Conservation (phyloP, 1,139 yeast species). For the Candida sojae region DNA sequence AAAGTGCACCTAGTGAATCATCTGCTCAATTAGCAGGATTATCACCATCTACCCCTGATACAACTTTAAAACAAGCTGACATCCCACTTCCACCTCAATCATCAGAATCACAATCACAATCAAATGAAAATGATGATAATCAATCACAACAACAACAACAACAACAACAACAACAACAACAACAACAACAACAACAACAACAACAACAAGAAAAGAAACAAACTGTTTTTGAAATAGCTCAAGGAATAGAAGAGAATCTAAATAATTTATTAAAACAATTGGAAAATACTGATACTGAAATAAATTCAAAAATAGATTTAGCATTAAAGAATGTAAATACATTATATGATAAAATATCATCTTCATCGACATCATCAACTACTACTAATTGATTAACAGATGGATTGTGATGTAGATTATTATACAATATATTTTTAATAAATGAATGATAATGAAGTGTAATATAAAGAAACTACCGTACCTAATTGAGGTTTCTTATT, state of each 20-base stretch:
- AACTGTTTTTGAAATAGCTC: constrained; percentile 55
- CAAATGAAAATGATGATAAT: constrained; percentile 7
- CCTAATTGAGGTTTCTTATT: no score
- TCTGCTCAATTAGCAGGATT: background rate
- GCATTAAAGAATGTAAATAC: constrained; percentile 22
- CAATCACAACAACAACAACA: background rate
- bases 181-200: no score
- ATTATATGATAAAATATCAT: constrained; percentile 1
- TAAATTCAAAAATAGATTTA: constrained; percentile 28
- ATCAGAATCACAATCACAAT: background rate
- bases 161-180: no score
- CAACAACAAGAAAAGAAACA: constrained; percentile 17
- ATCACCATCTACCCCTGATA: background rate
- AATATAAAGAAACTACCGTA: no score
- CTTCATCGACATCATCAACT: no score
- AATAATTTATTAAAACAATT: constrained; percentile 29
- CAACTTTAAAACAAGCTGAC: background rate
- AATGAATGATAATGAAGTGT: no score
- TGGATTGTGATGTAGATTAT: background rate
- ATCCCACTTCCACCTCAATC: background rate
- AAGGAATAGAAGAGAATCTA: constrained; percentile 46
- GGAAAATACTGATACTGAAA: constrained; percentile 31
- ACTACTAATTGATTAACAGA: background rate
- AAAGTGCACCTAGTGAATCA: background rate
- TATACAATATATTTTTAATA: no score